Evolutionary conservation across 345 rosid species (phyloP).

Genomic region (Gossypium rotundifolium): DNA sequence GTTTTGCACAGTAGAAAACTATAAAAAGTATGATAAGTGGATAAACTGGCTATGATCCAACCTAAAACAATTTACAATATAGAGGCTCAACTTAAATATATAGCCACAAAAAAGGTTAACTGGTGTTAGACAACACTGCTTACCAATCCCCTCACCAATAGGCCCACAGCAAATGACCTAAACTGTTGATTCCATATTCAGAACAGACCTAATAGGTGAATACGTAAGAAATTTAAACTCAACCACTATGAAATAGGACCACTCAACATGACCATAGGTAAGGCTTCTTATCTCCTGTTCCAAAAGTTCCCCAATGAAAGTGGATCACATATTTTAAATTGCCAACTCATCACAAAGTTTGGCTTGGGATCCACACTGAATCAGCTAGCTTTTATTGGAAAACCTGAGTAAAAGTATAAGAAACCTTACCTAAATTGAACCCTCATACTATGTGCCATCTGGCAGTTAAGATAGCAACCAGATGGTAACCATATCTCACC

Average conservation of each 20-base stretch:
- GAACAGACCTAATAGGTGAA: background rate
- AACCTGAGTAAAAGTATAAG: background rate
- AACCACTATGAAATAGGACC: background rate
- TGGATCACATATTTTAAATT: background rate
- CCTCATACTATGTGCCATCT: background rate
- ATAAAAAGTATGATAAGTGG: background rate
- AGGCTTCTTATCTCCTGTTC: background rate
- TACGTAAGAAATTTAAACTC: background rate
- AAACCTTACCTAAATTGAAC: background rate
- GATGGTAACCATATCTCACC: background rate
- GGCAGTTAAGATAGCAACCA: background rate
- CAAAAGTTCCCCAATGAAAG: background rate
- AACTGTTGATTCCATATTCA: background rate
- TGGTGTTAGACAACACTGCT: background rate
- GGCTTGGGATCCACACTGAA: background rate
- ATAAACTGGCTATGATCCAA: background rate
- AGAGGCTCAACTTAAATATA: background rate
- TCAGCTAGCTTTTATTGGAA: background rate
- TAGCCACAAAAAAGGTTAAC: background rate
- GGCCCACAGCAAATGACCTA: background rate
- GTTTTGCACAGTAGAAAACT: background rate
- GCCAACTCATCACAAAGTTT: background rate
- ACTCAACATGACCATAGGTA: background rate
- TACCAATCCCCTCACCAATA: background rate
- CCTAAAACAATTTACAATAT: background rate